These are phyloP conservation scores for Neurospora sp. DNA, from an alignment of 495 filamentous ascomycete species.

Conservation along the genomic window DNA sequence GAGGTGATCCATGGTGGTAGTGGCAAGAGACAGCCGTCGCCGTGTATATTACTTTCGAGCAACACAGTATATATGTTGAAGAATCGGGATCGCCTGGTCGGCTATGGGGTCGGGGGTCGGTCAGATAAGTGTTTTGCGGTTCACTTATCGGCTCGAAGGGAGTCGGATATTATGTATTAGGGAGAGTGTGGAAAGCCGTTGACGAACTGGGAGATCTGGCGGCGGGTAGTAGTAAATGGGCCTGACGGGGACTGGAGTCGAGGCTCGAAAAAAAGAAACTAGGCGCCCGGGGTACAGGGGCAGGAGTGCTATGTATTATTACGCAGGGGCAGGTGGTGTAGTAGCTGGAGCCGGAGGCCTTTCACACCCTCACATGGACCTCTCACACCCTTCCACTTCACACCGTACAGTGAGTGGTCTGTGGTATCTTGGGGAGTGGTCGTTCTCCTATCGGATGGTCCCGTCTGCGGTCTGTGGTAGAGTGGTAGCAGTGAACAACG, in stretches of 20 bases:
- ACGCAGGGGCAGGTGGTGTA: background rate
- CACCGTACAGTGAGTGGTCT: background rate
- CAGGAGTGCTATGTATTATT: background rate
- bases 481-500: background rate
- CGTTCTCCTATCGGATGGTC: background rate
- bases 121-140: background rate
- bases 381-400: background rate
- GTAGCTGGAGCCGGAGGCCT: background rate
- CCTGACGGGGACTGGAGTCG: background rate
- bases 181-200: background rate
- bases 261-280: background rate
- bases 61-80: background rate
- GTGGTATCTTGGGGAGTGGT: background rate
- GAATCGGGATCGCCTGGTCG: background rate
- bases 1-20: conserved; percentile 36
- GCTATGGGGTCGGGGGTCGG: background rate
- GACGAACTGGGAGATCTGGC: background rate
- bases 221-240: background rate
- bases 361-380: background rate
- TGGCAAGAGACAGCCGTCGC: conserved; percentile 2
- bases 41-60: background rate
- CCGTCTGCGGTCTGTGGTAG: background rate
- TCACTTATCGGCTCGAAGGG: background rate
- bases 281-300: background rate
- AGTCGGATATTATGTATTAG: background rate